Conservation (phyloP, 192 early-diverging fungal genomes). For the Coemansia asiatica region DNA sequence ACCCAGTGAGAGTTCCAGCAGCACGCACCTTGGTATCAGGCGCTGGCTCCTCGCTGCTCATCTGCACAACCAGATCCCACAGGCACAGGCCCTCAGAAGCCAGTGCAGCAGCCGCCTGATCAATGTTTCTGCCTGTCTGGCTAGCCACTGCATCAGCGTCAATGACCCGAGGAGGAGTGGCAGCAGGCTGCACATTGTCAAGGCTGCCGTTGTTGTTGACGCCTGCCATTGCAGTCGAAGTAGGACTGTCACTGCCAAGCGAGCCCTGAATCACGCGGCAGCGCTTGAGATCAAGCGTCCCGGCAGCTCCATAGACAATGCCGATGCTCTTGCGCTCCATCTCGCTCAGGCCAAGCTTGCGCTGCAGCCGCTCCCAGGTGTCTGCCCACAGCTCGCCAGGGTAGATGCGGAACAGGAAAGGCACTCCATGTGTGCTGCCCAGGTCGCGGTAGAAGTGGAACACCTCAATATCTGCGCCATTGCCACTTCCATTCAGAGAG, state of each 20-base stretch:
- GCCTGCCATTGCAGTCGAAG: neutral
- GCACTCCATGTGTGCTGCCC: constrained; percentile 70
- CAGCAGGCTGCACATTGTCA: constrained; percentile 11
- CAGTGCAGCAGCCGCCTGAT: constrained; percentile 1
- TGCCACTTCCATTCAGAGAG: neutral
- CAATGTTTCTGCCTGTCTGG: neutral
- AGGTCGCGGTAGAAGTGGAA: constrained; percentile 79
- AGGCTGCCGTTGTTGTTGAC: constrained; percentile 10
- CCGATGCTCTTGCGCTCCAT: constrained; percentile 70
- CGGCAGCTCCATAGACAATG: constrained; percentile 27
- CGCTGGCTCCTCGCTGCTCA: neutral
- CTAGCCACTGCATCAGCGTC: neutral
- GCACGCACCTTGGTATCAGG: constrained; percentile 3
- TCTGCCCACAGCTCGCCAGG: constrained; percentile 66
- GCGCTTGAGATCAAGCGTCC: constrained; percentile 9
- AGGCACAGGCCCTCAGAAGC: constrained; percentile 1
- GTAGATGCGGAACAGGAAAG: constrained; percentile 75
- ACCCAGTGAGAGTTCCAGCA: constrained; percentile 10
- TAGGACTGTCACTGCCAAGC: neutral
- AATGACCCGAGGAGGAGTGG: constrained; percentile 18
- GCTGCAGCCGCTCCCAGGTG: constrained; percentile 72
- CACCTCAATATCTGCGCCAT: constrained; percentile 60
- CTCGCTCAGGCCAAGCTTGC: constrained; percentile 71
- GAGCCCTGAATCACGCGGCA: constrained; percentile 32
- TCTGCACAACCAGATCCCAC: constrained; percentile 10